phyloP scores from a whole-genome alignment of 768 basidiomycete species.

The Steccherinum ochraceum region DNA sequence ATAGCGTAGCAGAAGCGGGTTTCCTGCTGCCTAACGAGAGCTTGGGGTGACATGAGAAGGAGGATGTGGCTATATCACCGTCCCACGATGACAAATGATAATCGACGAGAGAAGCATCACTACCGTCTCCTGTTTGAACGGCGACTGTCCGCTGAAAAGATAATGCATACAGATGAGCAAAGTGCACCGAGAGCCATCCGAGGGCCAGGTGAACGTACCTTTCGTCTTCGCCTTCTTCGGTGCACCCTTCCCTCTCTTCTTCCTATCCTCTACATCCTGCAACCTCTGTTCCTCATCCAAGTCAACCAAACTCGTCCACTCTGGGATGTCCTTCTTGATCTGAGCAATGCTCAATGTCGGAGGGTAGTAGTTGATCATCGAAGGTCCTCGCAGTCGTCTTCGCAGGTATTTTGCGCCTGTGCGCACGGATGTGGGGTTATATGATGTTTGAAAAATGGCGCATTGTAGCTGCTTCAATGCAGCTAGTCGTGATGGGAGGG shows the following conservation, averaged over 20 bases:
- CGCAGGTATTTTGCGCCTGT: conserved; percentile 93
- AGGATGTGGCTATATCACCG: too few species aligned
- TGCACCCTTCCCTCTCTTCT: conserved; percentile 74
- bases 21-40: too few species aligned
- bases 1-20: too few species aligned
- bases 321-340: conserved; percentile 33
- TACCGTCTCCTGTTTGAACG: background rate
- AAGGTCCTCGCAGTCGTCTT: conserved; percentile 72
- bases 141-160: background rate
- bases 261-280: conserved; percentile 60
- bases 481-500: conserved; percentile 41
- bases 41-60: too few species aligned
- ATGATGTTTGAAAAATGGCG: conserved; percentile 78
- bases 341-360: conserved; percentile 46
- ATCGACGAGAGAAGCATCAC: too few species aligned
- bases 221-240: conserved; percentile 73
- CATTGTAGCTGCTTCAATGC: conserved; percentile 61
- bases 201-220: conserved; percentile 34
- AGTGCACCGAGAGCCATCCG: background rate
- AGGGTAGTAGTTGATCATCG: conserved; percentile 84
- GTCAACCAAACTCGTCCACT: conserved; percentile 47
- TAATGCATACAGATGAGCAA: background rate
- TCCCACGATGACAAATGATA: too few species aligned
- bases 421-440: conserved; percentile 75
- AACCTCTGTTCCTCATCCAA: conserved; percentile 62